Conservation (phyloP, 2,329 filamentous ascomycete genomes). For the Fusarium buxicola region DNA sequence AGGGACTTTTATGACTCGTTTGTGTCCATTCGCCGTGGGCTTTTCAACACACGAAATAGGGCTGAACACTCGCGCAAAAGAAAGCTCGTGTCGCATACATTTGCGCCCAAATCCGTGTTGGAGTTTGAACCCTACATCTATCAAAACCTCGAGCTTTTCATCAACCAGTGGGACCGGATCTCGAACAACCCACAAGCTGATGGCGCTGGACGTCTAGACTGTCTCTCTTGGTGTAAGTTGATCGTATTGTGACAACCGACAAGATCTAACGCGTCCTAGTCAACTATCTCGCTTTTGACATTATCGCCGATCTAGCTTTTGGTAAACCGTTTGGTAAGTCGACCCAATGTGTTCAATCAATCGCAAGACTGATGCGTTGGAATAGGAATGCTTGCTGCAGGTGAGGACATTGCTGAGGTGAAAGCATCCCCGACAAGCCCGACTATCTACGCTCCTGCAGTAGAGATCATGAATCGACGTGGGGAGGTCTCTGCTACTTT, state of each 20-base stretch:
- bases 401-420: conserved; percentile 81
- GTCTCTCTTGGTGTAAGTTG: conserved; percentile 74
- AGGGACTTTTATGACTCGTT: conserved; percentile 93
- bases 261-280: conserved; percentile 27
- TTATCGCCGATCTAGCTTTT: conserved; percentile 63
- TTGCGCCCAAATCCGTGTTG: conserved; percentile 81
- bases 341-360: rapidly evolving
- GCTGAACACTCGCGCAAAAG: conserved; percentile 87
- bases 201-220: conserved; percentile 73
- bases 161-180: conserved; percentile 77
- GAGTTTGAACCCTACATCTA: conserved; percentile 94
- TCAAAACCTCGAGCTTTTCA: conserved; percentile 80
- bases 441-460: conserved; percentile 80
- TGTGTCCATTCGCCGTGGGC: conserved; percentile 83
- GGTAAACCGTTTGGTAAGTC: conserved; percentile 59
- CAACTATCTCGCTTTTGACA: conserved; percentile 65
- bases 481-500: conserved; percentile 88
- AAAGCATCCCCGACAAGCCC: conserved; percentile 68
- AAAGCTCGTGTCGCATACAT: conserved; percentile 91
- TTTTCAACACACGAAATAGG: conserved; percentile 91
- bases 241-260: rapidly evolving
- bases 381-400: conserved; percentile 75
- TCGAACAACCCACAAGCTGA: conserved; percentile 64
- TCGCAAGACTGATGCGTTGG: rapidly evolving
- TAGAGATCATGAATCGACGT: conserved; percentile 88